Percentiles rank a stretch among this genome's conserved stretches.
These are phyloP conservation scores for Cucurbita maxima DNA, from an alignment of 306 rosid genomes.

Conservation along the genomic window DNA sequence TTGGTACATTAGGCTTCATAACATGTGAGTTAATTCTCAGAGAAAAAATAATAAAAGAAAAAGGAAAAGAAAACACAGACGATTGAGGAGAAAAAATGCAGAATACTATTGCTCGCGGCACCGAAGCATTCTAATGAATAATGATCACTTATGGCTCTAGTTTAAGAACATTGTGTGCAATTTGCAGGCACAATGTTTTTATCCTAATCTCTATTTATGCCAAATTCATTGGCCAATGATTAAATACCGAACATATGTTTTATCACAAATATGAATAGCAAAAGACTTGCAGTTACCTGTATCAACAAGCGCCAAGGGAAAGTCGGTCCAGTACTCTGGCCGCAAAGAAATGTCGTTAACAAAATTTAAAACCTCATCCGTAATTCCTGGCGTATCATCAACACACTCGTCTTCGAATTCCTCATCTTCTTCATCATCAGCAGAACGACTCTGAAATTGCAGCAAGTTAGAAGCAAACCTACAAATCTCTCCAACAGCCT, in stretches of 20 bases:
- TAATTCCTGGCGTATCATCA: slow-evolving; percentile 42
- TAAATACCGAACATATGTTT: neutral
- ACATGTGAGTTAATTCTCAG: neutral
- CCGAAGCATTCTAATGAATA: neutral
- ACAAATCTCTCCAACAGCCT: slow-evolving; percentile 63
- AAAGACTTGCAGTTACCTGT: slow-evolving; percentile 24
- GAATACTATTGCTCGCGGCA: neutral
- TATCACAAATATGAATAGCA: neutral
- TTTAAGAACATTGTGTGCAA: neutral
- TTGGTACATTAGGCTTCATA: neutral
- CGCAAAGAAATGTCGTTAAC: slow-evolving; percentile 42
- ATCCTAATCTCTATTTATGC: neutral
- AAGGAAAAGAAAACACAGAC: neutral
- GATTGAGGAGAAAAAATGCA: neutral
- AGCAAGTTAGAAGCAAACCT: slow-evolving; percentile 56
- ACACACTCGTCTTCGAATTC: slow-evolving; percentile 1
- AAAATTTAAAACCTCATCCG: slow-evolving; percentile 61
- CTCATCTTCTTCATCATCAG: slow-evolving; percentile 15
- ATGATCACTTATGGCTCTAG: neutral
- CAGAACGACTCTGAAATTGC: slow-evolving; percentile 18
- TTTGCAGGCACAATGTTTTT: neutral
- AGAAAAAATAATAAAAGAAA: neutral
- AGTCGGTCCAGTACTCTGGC: slow-evolving; percentile 74
- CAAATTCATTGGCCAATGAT: neutral
- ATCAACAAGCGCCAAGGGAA: slow-evolving; percentile 48